These are phyloP conservation scores for Cephalotrichum gorgonifer DNA, from an alignment of 2,329 filamentous ascomycete species.

Conservation along the genomic window DNA sequence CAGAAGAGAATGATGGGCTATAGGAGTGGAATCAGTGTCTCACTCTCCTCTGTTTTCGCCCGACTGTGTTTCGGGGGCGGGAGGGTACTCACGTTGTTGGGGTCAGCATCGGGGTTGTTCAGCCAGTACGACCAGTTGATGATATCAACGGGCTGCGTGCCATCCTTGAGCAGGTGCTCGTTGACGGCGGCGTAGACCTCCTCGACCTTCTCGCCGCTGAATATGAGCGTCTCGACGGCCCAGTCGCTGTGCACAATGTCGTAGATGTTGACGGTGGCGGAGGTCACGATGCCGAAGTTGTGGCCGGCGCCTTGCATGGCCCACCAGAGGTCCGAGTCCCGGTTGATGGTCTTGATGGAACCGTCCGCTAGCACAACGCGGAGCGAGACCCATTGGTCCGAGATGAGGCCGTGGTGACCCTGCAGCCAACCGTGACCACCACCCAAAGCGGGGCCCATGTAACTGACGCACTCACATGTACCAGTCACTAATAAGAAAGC, in stretches of 20 bases:
- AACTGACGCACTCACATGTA: slow-evolving; percentile 41
- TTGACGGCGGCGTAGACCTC: slow-evolving; percentile 35
- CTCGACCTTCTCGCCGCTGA: slow-evolving; percentile 37
- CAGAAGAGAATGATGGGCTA: slow-evolving; percentile 29
- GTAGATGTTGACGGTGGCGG: slow-evolving; percentile 34
- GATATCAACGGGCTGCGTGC: slow-evolving; percentile 29
- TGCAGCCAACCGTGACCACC: slow-evolving; percentile 47
- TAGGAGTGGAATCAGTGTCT: neutral
- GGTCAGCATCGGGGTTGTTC: slow-evolving; percentile 26
- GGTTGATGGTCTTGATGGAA: slow-evolving; percentile 23
- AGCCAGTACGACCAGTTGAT: slow-evolving; percentile 41
- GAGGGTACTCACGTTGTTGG: slow-evolving; percentile 26
- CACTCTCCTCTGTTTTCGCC: too few species aligned
- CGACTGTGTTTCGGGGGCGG: too few species aligned
- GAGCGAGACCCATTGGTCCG: slow-evolving; percentile 41
- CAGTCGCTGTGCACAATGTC: slow-evolving; percentile 27
- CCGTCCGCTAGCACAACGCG: slow-evolving; percentile 42
- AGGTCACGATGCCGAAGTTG: slow-evolving; percentile 50
- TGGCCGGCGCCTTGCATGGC: slow-evolving; percentile 45
- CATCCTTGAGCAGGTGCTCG: slow-evolving; percentile 28
- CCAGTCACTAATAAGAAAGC: slow-evolving; percentile 31
- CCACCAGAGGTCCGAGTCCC: slow-evolving; percentile 44
- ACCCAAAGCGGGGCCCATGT: slow-evolving; percentile 39
- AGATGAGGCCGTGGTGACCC: slow-evolving; percentile 39
- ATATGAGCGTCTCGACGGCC: slow-evolving; percentile 33